Evolutionary conservation across 2,329 filamentous ascomycete species (phyloP).

Genomic region (Diaporthe nobilis): DNA sequence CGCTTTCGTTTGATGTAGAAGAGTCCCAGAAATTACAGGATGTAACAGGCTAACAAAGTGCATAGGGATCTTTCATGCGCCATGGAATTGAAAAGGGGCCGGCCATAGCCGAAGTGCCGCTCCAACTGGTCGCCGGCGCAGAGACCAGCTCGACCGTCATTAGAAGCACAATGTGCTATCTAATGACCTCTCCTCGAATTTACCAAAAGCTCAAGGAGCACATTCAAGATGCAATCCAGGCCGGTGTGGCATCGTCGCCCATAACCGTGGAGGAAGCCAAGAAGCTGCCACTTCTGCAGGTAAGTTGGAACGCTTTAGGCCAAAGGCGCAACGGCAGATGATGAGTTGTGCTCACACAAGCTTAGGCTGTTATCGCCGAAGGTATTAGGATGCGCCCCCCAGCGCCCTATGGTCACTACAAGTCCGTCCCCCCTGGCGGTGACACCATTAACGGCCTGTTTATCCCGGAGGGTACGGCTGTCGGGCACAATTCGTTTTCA

Average conservation of each 20-base stretch:
- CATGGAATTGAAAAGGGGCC: constrained; percentile 57
- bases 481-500: constrained; percentile 30
- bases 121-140: constrained; percentile 58
- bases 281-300: constrained; percentile 50
- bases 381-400: constrained; percentile 55
- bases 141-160: constrained; percentile 66
- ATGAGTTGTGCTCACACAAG: neutral
- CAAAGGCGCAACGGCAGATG: neutral
- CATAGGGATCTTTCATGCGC: constrained; percentile 60
- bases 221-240: constrained; percentile 35
- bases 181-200: constrained; percentile 39
- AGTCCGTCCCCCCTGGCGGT: constrained; percentile 38
- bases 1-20: neutral
- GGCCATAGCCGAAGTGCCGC: constrained; percentile 54
- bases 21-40: neutral
- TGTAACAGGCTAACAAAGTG: neutral
- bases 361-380: constrained; percentile 52
- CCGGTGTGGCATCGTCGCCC: constrained; percentile 29
- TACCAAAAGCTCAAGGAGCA: constrained; percentile 41
- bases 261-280: constrained; percentile 45
- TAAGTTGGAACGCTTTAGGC: neutral
- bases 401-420: constrained; percentile 41
- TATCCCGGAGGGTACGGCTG: constrained; percentile 30
- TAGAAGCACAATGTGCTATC: constrained; percentile 53
- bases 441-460: constrained; percentile 10